A percentile compares a stretch with the other conserved stretches of the same genome.
These are phyloP conservation scores for Podila horticola DNA, from an alignment of 192 early-diverging fungal species.

Conservation along the genomic window DNA sequence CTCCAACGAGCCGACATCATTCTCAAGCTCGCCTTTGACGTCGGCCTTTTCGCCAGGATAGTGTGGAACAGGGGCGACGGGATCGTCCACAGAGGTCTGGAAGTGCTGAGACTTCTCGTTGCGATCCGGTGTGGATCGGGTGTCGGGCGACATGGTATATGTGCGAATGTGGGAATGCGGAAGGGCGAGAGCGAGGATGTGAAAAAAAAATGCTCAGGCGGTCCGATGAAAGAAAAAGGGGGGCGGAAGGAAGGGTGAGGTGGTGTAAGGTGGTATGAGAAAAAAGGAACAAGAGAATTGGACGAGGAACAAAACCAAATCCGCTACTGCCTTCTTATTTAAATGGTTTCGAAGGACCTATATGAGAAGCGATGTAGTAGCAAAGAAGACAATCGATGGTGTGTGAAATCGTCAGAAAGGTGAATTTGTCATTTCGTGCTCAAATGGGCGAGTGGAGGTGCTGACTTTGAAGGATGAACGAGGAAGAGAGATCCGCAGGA, in stretches of 20 bases:
- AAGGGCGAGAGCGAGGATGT: background rate
- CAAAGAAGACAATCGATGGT: background rate
- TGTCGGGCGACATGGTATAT: background rate
- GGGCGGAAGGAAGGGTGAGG: background rate
- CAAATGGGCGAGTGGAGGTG: no score
- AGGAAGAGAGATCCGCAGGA: no score
- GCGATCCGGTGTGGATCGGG: background rate
- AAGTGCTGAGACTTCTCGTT: constrained; percentile 1
- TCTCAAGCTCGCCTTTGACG: constrained; percentile 40
- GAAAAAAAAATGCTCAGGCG: background rate
- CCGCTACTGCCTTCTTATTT: background rate
- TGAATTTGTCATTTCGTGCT: background rate
- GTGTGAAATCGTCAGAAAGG: background rate
- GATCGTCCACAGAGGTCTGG: constrained; percentile 29
- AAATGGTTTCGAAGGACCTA: background rate
- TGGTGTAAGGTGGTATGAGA: background rate
- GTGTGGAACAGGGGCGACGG: constrained; percentile 45
- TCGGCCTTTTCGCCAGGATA: constrained; percentile 31
- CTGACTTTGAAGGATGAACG: no score
- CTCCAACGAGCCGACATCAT: constrained; percentile 34
- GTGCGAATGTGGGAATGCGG: background rate
- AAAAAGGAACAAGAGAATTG: background rate
- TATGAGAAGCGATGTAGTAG: background rate
- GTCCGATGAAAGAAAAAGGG: background rate
- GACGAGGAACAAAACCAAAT: background rate